phyloP scores from a whole-genome alignment of 805 yeast genomes.

The Sugiyamaella marilandica region DNA sequence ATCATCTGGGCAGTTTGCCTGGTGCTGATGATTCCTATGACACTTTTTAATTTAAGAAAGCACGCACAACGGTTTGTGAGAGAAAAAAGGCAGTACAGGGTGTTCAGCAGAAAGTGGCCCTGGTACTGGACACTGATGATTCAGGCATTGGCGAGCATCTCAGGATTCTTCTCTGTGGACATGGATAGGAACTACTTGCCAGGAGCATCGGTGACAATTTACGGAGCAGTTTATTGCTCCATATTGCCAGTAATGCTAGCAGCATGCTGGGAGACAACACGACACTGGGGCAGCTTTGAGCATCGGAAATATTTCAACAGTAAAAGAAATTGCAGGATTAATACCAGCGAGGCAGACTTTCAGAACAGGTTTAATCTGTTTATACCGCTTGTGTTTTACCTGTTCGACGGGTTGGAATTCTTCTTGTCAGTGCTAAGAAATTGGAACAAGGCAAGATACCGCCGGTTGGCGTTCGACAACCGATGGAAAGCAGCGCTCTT shows the following conservation, averaged over 20 bases:
- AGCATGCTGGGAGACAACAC: slow-evolving; percentile 25
- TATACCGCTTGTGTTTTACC: slow-evolving; percentile 26
- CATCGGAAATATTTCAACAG: slow-evolving; percentile 25
- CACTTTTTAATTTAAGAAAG: slow-evolving; percentile 26
- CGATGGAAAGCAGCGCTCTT: not conserved
- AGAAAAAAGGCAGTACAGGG: slow-evolving; percentile 23
- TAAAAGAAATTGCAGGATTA: slow-evolving; percentile 23
- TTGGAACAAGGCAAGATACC: slow-evolving; percentile 19
- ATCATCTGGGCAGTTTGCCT: slow-evolving; percentile 22
- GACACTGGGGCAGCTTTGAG: slow-evolving; percentile 31
- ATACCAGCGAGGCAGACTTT: not conserved
- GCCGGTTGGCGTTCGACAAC: not conserved
- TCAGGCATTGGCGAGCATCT: slow-evolving; percentile 23
- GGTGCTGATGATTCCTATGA: slow-evolving; percentile 20
- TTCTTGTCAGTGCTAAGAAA: slow-evolving; percentile 27
- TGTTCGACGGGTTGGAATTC: slow-evolving; percentile 22
- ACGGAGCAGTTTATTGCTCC: slow-evolving; percentile 24
- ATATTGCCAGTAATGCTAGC: slow-evolving; percentile 21
- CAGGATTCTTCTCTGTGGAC: slow-evolving; percentile 30
- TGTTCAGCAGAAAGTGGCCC: slow-evolving; percentile 26
- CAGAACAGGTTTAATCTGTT: slow-evolving; percentile 17
- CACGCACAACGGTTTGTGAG: slow-evolving; percentile 21
- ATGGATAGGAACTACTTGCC: slow-evolving; percentile 28
- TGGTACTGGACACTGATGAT: slow-evolving; percentile 29
- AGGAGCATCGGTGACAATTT: slow-evolving; percentile 23